Base-by-base conservation (phyloP, 768 basidiomycete genomes). In the Gelatoporia subvermispora region DNA sequence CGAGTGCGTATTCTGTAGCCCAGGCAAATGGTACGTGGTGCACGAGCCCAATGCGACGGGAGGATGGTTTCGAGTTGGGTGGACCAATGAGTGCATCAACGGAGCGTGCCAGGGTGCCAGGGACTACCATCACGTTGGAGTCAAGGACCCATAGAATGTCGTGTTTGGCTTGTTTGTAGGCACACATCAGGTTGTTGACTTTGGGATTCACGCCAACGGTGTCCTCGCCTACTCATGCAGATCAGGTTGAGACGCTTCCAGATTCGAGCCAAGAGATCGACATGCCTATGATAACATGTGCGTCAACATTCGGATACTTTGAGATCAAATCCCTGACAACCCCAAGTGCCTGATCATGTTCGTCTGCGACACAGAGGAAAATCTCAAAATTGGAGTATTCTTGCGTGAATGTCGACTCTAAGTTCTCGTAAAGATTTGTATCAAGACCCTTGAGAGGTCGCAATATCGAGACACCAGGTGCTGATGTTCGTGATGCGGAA, bases 61-160 rank as follows among this genome's bases (percentile, higher is more conserved):
- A 53, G 8, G 68, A 52, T 3, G 52, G 37, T 2, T 54, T 51
- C 3, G 74, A 62, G n/a, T 65, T 48, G 3, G 73, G 62, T 3
- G 75, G 66, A 35, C 69, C 70, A 11, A 67, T 71, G 36, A 95
- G 74, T n/a, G 81, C 72, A 58, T 88, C 89, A 28, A 98, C 88
- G 13, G 92, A 83, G 49, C 91, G 83, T 2, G 85, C 82, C 21
- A 99, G 79, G 10, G 92, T 87, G 15, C 84, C 84, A 1, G 84
- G 75, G 39, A 81, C 79, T 20, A 85, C 83, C 49, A 82, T 78
- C 44, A 98, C 80, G 56, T 95, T 95, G n/a, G 95, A 96, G 66
- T 99, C 96, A 43, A 98, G 76, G 24, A 98, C 87, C 94, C 94
- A 99, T 43, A 98, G 70, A 42, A 98, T 88, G 60, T 98, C 93